Percentiles rank a stretch among this genome's conserved stretches.
Conservation (phyloP, 2,329 filamentous ascomycete genomes). For the Geoglossum cookeanum region DNA sequence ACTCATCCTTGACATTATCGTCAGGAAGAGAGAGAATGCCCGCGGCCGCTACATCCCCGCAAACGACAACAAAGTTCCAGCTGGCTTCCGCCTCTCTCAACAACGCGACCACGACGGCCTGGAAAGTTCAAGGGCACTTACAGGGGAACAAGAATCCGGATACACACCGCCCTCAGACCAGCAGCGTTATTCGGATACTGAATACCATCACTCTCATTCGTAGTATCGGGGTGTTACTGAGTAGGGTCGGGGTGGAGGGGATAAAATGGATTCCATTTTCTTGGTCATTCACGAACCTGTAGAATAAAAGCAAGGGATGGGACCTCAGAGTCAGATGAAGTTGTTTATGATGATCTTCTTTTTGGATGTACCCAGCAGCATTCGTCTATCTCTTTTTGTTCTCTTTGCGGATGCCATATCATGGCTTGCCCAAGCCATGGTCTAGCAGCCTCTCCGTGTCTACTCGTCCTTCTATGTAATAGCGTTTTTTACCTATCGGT, state of each 20-base stretch:
- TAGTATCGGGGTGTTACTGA: neutral
- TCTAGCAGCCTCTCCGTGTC: too few relatives aligned
- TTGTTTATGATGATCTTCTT: too few relatives aligned
- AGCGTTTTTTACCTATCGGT: too few relatives aligned
- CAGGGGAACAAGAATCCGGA: neutral
- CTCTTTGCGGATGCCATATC: too few relatives aligned
- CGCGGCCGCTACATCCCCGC: slow-evolving; percentile 31
- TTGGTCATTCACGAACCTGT: too few relatives aligned
- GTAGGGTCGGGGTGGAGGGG: neutral
- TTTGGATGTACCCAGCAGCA: too few relatives aligned
- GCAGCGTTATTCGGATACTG: neutral
- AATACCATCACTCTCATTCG: neutral
- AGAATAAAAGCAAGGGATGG: neutral
- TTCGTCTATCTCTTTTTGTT: too few relatives aligned
- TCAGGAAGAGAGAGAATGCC: slow-evolving; percentile 24
- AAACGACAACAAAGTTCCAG: slow-evolving; percentile 19
- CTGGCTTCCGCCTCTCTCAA: neutral
- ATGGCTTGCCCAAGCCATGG: too few relatives aligned
- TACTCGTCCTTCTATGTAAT: too few relatives aligned
- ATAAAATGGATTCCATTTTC: neutral
- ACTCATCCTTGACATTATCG: slow-evolving; percentile 32
- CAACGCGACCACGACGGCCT: neutral
- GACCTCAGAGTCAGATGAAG: neutral
- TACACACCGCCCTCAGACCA: neutral
- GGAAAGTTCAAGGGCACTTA: neutral